Evolutionary conservation across 805 yeast species (phyloP).

Genomic region (Saccharomycopsis javanensis): DNA sequence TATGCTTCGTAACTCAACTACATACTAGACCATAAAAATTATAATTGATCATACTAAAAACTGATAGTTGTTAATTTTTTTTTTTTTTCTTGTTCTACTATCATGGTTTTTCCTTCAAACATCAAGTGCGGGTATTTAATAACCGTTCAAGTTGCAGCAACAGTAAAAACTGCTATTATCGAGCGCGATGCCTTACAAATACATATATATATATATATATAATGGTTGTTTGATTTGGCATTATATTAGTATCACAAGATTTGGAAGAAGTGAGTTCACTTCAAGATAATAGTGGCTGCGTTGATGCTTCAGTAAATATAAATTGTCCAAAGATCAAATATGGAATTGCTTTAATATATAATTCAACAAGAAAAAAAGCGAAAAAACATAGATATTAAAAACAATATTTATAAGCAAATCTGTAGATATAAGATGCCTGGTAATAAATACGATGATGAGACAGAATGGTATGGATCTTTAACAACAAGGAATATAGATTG

Average conservation of each 20-base stretch:
- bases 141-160: not conserved
- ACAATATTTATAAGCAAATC: not conserved
- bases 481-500: slow-evolving; percentile 51
- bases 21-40: no score
- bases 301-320: not conserved
- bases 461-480: slow-evolving; percentile 48
- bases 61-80: no score
- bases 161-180: not conserved
- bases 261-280: not conserved
- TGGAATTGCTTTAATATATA: not conserved
- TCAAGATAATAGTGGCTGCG: not conserved
- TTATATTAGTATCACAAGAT: no score
- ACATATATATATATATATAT: no score
- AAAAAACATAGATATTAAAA: not conserved
- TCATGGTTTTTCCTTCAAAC: no score
- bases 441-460: not conserved
- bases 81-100: no score
- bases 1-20: no score
- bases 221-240: no score
- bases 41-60: no score
- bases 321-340: not conserved
- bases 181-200: no score
- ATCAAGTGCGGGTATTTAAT: not conserved
- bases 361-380: not conserved
- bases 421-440: not conserved